A percentile compares a stretch with the other conserved stretches of the same genome.
Evolutionary conservation across 176 grass and related monocot genomes (phyloP).

Genomic region (Carex littledalei): DNA sequence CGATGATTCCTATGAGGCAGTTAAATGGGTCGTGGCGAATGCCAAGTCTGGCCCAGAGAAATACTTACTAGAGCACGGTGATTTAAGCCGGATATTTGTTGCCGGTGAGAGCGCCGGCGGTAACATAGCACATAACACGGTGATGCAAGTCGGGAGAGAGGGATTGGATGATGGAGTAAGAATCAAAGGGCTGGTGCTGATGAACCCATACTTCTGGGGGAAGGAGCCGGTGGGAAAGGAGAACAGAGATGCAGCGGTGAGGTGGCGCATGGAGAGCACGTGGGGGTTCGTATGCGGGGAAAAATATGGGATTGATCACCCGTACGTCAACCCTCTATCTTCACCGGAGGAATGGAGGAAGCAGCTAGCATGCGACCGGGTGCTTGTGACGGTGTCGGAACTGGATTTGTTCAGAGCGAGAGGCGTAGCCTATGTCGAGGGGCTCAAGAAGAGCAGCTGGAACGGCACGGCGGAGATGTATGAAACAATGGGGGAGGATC

Average conservation of each 20-base stretch:
- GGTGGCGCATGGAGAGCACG: conserved; percentile 25
- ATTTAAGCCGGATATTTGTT: conserved; percentile 35
- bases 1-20: conserved; percentile 43
- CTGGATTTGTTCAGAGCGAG: conserved; percentile 39
- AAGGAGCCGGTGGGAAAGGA: conserved; percentile 33
- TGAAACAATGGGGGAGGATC: conserved; percentile 24
- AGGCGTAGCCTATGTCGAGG: conserved; percentile 31
- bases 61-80: conserved; percentile 43
- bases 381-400: conserved; percentile 19
- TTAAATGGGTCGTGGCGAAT: conserved; percentile 25
- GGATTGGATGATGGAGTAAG: neutral
- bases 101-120: conserved; percentile 54
- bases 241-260: conserved; percentile 13
- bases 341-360: conserved; percentile 21
- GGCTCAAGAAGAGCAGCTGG: conserved; percentile 34
- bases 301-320: conserved; percentile 13
- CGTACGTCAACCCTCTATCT: conserved; percentile 25
- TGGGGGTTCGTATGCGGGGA: conserved; percentile 32
- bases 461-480: conserved; percentile 34
- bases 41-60: neutral
- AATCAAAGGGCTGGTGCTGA: conserved; percentile 33
- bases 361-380: conserved; percentile 3
- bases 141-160: conserved; percentile 31
- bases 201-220: conserved; percentile 50
- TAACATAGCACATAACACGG: conserved; percentile 54